Evolutionary conservation across 495 filamentous ascomycete genomes (phyloP), one percentile per base, ranked within the genome.

Genomic region (Penicillium tannophilum): DNA sequence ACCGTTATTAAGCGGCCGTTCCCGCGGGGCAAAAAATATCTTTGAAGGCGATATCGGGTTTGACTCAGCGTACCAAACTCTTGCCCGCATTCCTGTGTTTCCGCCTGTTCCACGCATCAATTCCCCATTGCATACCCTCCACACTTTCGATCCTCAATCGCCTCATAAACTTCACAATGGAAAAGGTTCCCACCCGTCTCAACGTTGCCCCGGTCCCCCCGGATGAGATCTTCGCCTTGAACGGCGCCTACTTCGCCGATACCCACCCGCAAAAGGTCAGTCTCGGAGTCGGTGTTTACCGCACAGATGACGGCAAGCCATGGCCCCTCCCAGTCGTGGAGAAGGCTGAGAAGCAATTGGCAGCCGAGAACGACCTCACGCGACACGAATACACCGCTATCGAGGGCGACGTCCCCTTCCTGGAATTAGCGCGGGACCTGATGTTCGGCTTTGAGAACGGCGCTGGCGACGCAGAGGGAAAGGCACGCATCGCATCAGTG

Each of bases 251-350:
- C 62, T 63, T 53, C 60, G 68, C 64, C 51, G 76, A 82, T 56
- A 51, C 72, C 42, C 55, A 61, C 68, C 76, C 77, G 4, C 66
- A 80, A 35, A 82, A 82, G 62, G 78, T 81, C 62, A 80, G 74
- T 52, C 67, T 82, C 30, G 78, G 76, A 11, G 68, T 77, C 17
- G 78, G 78, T 54, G 78, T 79, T 33, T 83, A 82, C 69, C 78
- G 79, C 52, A 82, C 80, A 45, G 76, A 82, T 43, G 75, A 82
- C 54, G 79, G 74, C 52, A 76, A 82, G 65, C 79, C 81, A 48
- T 83, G 81, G 81, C 73, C 78, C 16, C 63, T 83, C 9, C 77
- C 79, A 12, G 71, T 71, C 17, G 79, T 83, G 14, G 61, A 75
- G 45, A 73, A 76, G 66, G 77, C 75, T 20, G 76, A 80, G 65